Percentiles rank a stretch among this genome's conserved stretches.
phyloP scores from a whole-genome alignment of 1,139 yeast genomes.

The Kodamaea suecica region DNA sequence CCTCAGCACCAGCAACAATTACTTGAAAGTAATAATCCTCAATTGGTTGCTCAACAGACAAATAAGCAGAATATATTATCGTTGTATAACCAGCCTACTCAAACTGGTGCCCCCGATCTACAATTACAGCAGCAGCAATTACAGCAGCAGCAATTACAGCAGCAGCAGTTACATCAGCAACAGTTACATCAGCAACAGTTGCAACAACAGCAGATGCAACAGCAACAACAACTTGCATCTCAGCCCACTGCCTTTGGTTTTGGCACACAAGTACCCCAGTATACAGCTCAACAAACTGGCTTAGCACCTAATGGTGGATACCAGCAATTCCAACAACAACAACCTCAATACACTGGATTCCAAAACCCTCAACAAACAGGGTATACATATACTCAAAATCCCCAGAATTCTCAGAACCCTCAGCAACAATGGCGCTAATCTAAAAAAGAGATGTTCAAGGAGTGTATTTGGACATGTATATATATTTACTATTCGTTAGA shows the following conservation, averaged over 20 bases:
- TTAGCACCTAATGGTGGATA: constrained; percentile 2
- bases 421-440: constrained; percentile 2
- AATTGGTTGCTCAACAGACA: constrained; percentile 42
- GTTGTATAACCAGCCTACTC: constrained; percentile 35
- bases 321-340: constrained; percentile 11
- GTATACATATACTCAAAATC: neutral
- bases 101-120: constrained; percentile 7
- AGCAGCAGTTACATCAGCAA: constrained; percentile 13
- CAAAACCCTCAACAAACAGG: constrained; percentile 5
- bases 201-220: constrained; percentile 20
- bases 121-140: constrained; percentile 12
- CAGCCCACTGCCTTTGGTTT: constrained; percentile 12
- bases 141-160: constrained; percentile 18
- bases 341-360: constrained; percentile 18
- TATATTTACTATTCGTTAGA: no score
- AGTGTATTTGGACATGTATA: no score
- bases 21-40: constrained; percentile 44
- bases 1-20: constrained; percentile 52
- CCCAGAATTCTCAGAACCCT: constrained; percentile 1
- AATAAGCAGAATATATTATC: constrained; percentile 42
- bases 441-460: no score
- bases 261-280: constrained; percentile 11
- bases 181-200: constrained; percentile 23
- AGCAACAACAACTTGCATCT: constrained; percentile 13
- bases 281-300: constrained; percentile 6